Conservation (phyloP, 129 eudicot genomes). For the Artemisia tridentata region DNA sequence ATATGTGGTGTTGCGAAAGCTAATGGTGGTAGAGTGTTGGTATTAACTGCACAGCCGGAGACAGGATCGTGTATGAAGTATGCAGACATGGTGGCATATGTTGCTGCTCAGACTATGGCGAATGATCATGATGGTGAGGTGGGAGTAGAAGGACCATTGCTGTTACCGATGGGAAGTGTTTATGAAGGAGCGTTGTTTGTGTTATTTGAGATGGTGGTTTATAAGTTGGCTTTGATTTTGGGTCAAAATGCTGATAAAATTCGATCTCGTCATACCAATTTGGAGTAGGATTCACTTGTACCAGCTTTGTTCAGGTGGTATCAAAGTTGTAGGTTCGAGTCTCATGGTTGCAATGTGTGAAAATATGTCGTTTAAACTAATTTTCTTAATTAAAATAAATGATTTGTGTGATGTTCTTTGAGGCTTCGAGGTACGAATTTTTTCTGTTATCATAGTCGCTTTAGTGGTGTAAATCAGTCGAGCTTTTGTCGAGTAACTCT, state of each 20-base stretch:
- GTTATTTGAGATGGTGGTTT: constrained; percentile 92
- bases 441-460: no score
- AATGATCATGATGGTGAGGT: constrained; percentile 51
- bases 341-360: no score
- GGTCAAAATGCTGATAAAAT: constrained; percentile 52
- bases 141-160: constrained; percentile 32
- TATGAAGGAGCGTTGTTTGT: constrained; percentile 94
- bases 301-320: no score
- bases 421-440: no score
- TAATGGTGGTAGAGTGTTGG: constrained; percentile 60
- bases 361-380: no score
- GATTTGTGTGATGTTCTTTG: no score
- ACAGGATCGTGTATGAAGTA: constrained; percentile 37
- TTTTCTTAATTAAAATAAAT: no score
- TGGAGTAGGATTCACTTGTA: constrained; percentile 44
- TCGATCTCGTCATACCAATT: constrained; percentile 84
- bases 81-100: constrained; percentile 60
- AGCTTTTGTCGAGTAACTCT: no score
- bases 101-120: constrained; percentile 94
- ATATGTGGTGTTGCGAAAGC: constrained; percentile 61
- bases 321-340: no score
- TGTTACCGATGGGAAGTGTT: constrained; percentile 95
- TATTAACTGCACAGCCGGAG: constrained; percentile 78
- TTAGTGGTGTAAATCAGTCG: no score
- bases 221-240: constrained; percentile 49